A percentile compares a stretch with the other conserved stretches of the same genome.
These are phyloP conservation scores for Elsinoe perseae DNA, from an alignment of 2,329 filamentous ascomycete genomes.

Conservation along the genomic window DNA sequence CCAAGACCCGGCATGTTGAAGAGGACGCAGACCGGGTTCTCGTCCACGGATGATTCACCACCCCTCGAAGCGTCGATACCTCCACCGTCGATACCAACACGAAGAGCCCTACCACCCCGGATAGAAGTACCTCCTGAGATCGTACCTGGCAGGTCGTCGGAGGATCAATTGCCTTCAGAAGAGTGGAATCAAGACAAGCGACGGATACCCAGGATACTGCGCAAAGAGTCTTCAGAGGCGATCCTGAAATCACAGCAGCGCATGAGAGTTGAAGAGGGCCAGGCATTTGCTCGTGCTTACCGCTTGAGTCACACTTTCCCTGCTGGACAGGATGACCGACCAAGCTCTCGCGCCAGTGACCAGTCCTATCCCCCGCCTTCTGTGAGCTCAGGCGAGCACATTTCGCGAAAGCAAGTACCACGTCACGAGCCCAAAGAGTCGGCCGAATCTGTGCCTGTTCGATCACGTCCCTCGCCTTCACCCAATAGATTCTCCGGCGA, in stretches of 20 bases:
- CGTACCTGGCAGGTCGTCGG: not conserved
- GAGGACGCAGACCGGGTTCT: slow-evolving; percentile 15
- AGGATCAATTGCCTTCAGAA: slow-evolving; percentile 9
- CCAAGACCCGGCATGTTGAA: slow-evolving; percentile 10
- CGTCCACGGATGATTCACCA: slow-evolving; percentile 8
- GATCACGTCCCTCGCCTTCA: not conserved
- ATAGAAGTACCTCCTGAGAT: not conserved
- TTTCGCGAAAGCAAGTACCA: not conserved
- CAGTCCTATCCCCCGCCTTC: not conserved
- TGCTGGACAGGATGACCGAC: slow-evolving; percentile 4
- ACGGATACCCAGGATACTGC: not conserved
- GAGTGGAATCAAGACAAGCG: slow-evolving; percentile 1
- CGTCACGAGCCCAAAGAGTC: not conserved
- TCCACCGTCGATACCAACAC: not conserved
- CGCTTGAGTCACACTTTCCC: slow-evolving; percentile 3
- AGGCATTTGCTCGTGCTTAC: slow-evolving; percentile 39
- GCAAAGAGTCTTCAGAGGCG: slow-evolving; percentile 8
- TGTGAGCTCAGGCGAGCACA: not conserved
- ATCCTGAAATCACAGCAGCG: slow-evolving; percentile 35
- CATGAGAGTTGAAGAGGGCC: slow-evolving; percentile 47
- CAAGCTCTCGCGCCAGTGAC: not conserved
- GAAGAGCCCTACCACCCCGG: not conserved
- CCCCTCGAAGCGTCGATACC: not conserved
- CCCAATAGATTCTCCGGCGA: slow-evolving; percentile 5
- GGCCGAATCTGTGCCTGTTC: not conserved